Evolutionary conservation across 2,329 filamentous ascomycete genomes (phyloP), one percentile per base, ranked within the genome.

Genomic region (Hypoxylon sp.): DNA sequence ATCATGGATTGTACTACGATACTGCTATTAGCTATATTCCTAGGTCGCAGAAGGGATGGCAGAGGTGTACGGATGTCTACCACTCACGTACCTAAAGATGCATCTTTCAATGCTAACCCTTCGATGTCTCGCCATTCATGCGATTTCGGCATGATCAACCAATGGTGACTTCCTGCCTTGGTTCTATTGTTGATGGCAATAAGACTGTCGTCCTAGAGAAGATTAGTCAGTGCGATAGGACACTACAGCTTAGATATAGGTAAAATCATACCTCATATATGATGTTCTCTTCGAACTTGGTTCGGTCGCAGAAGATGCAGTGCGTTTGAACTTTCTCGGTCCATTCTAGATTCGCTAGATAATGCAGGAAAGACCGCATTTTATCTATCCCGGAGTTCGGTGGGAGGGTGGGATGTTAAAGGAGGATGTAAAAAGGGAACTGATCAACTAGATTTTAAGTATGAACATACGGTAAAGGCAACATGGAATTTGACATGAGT

Each of bases 61-160:
- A n/a, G n/a, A n/a, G n/a, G n/a, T n/a, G n/a, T n/a, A n/a, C n/a
- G n/a, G n/a, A n/a, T n/a, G n/a, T n/a, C n/a, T n/a, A n/a, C n/a
- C n/a, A n/a, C n/a, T n/a, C n/a, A 32, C 37, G 19, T n/a, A 52
- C 49, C n/a, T 37, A 52, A 5, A 11, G 26, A 6, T 7, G 26
- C 31, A 32, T 52, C 42, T 13, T 42, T 26, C 7, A 7, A 19
- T 17, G 7, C 20, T 9, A 52, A 29, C 7, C 12, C 8, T 26
- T 52, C 49, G 12, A 52, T 23, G 15, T 52, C 49, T 25, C 49
- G 42, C 49, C 49, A 52, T 17, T 11, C 16, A 16, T 52, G 49
- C 26, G 30, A 31, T 27, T 52, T 52, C 4, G 49, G 49, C 11
- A 52, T 36, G 23, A 52, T 42, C 8, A 52, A 26, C 49, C 49